Base-by-base conservation (phyloP, 2,329 filamentous ascomycete species). In the Monilinia fructicola region DNA sequence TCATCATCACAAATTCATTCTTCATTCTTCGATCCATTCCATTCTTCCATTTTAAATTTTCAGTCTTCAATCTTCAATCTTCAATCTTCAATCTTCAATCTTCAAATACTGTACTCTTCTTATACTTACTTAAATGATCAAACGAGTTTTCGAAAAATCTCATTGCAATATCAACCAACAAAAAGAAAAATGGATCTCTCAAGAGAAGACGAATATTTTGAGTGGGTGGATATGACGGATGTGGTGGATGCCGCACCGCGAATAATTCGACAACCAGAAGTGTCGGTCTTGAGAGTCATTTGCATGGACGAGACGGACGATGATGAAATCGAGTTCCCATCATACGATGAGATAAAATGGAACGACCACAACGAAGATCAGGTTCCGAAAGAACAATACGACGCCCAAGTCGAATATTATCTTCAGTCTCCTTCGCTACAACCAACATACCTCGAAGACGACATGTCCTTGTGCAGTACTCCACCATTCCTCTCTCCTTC, bases 281-380 rank as follows among this genome's bases (percentile, higher is more conserved):
- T 65, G 1, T 59, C 63, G 23, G 48, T 46, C 42, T 26, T 65
- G 12, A 46, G 38, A 23, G 18, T 52, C 10, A n/a, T 65, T 12
- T 38, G 44, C 1, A 52, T 65, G 54, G 87, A 94, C 69, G 97
- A 94, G 92, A 87, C 86, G 70, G 93, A 97, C 78, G 93, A 98
- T 78, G 94, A 79, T 54, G 78, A 80, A 56, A 74, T 81, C 59
- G 67, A 77, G 23, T 77, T 82, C 44, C 80, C 81, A 3, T 75
- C 77, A 14, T 81, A 81, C 69, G 78, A 81, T 67, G 71, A 77
- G 26, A 42, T 60, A 28, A 28, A 31, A 42, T 61, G 55, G 38
- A 38, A 12, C 6, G 38, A 26, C 5, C 26, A 62, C 18, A 38
- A 38, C n/a, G 64, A 66, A n/a, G 52, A 64, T 38, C 44, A 52